Base-by-base conservation (phyloP, 495 filamentous ascomycete genomes). In the Aspergillus baeticus region DNA sequence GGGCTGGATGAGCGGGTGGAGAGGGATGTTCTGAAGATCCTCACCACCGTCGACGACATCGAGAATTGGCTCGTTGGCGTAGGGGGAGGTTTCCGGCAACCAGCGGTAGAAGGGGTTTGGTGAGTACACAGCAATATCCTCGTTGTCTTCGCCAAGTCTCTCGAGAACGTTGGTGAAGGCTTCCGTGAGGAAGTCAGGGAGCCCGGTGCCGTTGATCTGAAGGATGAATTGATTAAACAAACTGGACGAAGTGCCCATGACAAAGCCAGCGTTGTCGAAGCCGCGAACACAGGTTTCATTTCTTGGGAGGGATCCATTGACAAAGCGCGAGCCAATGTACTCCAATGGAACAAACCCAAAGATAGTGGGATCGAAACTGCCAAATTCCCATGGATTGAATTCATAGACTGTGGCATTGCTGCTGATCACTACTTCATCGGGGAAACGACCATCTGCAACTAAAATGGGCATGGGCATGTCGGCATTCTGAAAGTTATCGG, bases 341-440 rank as follows among this genome's bases (percentile, higher is more conserved):
- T 82, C 65, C 44, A 86, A 69, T 0, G 90, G 90, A 1, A 78
- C 87, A 59, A 94, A 96, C n/a, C 84, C 91, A 64, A 74, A 92
- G 3, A 90, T 73, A 0, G 84, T 89, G 1, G 91, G 89, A 67
- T 97, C 92, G 58, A 81, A 91, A 13, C 84, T 84, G 35, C 92
- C 92, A 47, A 94, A 81, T 62, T 97, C 92, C 65, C 79, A 93
- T 1, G 92, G 89, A 66, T 86, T 92, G 79, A 95, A 90, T 63
- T 93, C 90, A 57, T 79, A 88, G 41, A 94, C 82, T 5, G 92
- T 96, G 5, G 89, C 79, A 63, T 94, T 96, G 31, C 81, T 66
- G 2, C 86, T 77, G 46, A 95, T 71, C 50, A 92, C 68, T 5
- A 62, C 66, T 38, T 86, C 79, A 5, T 81, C 84, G 0, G 89